Base-by-base conservation (phyloP, 768 basidiomycete genomes). In the Tricholoma saponaceum region DNA sequence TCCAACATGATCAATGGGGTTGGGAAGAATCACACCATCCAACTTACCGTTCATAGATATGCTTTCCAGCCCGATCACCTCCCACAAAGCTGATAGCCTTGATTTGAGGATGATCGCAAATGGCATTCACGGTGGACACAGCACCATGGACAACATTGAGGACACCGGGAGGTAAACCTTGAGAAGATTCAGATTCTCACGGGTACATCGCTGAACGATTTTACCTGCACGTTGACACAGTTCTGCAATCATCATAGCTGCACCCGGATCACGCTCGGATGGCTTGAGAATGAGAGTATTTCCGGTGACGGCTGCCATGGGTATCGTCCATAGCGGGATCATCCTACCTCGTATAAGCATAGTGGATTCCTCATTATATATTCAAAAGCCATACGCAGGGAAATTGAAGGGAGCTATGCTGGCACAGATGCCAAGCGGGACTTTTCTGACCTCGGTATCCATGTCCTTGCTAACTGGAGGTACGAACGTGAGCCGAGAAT, bases 21-120 rank as follows among this genome's bases (percentile, higher is more conserved):
- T 54, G 14, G 9, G 22, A 30, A 55, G 25, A 22, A 18, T 44
- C 2, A 43, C 10, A 22, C 16, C 10, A 25, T 20, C 28, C 46
- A 55, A 60, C 70, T 62, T 63, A 83, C 90, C 93, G 79, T 65
- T 95, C 84, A 65, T 93, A 98, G 58, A 99, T 99, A 64, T 98
- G 93, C 63, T 85, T 88, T 32, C 96, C 96, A 3, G 96, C 96
- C 25, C 81, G 80, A 70, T 99, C 92, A 25, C 93, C 92, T 14
- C 96, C 96, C 7, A 99, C 96, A 66, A 99, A 98, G 61, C 92
- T 93, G 67, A 98, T 95, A 4, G 96, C 96, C 68, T 85, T 94
- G 76, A 99, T 93, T 3, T 79, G 74, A 3, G 94, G 89, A 67
- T 95, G 84, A 68, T 98, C 95, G 69, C 95, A 98, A 52, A 99